Percentiles rank a stretch among this genome's conserved stretches.
Evolutionary conservation across 1,284 basidiomycete genomes (phyloP).

Genomic region (Malassezia pachydermatis): DNA sequence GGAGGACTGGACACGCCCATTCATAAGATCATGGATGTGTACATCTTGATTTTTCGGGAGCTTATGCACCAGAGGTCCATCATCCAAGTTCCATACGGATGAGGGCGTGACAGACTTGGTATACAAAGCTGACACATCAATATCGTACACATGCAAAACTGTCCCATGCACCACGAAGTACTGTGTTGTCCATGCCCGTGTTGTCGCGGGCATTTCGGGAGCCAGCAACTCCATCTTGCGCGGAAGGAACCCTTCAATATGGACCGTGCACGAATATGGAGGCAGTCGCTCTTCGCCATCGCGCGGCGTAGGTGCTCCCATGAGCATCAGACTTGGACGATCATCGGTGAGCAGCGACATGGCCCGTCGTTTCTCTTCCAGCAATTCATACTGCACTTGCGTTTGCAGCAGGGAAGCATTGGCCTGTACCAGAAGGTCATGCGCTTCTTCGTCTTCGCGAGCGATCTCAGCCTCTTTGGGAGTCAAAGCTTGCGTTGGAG

Average conservation of each 20-base stretch:
- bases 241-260: conserved; percentile 72
- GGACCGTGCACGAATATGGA: conserved; percentile 70
- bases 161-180: conserved; percentile 90
- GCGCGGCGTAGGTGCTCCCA: neutral
- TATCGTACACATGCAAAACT: conserved; percentile 70
- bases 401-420: neutral
- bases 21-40: conserved; percentile 31
- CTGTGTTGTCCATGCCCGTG: conserved; percentile 79
- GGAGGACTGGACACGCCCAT: neutral
- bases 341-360: neutral
- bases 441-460: too few relatives aligned
- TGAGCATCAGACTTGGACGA: neutral
- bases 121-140: conserved; percentile 40
- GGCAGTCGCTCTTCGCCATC: conserved; percentile 61
- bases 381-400: neutral
- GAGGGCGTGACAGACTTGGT: neutral
- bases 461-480: too few relatives aligned
- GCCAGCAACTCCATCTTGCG: conserved; percentile 86
- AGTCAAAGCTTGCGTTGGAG: too few relatives aligned
- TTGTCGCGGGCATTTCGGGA: conserved; percentile 74
- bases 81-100: conserved; percentile 19
- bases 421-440: too few relatives aligned
- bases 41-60: conserved; percentile 18
- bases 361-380: conserved; percentile 50
- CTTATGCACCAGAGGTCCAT: conserved; percentile 32